These are phyloP conservation scores for Cystobasidiaceae sp. DNA, from an alignment of 1,284 basidiomycete species.

Conservation along the genomic window DNA sequence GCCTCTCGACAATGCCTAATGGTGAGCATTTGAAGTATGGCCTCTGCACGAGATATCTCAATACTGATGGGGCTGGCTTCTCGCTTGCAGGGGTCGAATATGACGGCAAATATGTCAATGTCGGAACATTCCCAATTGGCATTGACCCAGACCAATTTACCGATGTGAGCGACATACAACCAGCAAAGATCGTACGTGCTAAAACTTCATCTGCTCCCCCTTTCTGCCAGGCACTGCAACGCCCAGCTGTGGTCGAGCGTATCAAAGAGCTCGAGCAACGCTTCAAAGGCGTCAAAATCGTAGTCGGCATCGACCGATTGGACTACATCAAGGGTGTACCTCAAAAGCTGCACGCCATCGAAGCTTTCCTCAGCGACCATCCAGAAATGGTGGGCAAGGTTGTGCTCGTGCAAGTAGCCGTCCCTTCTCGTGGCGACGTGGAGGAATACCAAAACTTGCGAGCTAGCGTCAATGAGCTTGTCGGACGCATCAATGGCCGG, in stretches of 20 bases:
- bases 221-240: slow-evolving; percentile 10
- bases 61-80: too few species aligned
- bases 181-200: too few species aligned
- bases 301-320: slow-evolving; percentile 93
- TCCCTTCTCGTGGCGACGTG: slow-evolving; percentile 94
- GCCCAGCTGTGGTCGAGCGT: slow-evolving; percentile 68
- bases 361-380: slow-evolving; percentile 92
- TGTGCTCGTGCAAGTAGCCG: slow-evolving; percentile 91
- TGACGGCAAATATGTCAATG: slow-evolving; percentile 87
- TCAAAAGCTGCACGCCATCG: slow-evolving; percentile 89
- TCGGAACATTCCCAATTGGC: slow-evolving; percentile 98
- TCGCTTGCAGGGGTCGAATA: slow-evolving; percentile 73
- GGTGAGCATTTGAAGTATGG: slow-evolving; percentile 50
- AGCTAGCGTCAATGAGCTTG: slow-evolving; percentile 92
- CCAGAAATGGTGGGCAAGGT: slow-evolving; percentile 99
- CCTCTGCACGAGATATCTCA: not conserved
- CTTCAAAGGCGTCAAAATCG: slow-evolving; percentile 92
- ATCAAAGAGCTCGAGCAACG: slow-evolving; percentile 76
- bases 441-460: slow-evolving; percentile 98
- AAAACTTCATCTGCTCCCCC: too few species aligned
- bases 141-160: slow-evolving; percentile 93
- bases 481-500: slow-evolving; percentile 94
- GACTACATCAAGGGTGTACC: slow-evolving; percentile 99
- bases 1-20: slow-evolving; percentile 95
- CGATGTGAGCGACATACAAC: too few species aligned